Percentiles rank a stretch among this genome's conserved stretches.
These are phyloP conservation scores for Lotus japonicus DNA, from an alignment of 306 rosid genomes.

Conservation along the genomic window DNA sequence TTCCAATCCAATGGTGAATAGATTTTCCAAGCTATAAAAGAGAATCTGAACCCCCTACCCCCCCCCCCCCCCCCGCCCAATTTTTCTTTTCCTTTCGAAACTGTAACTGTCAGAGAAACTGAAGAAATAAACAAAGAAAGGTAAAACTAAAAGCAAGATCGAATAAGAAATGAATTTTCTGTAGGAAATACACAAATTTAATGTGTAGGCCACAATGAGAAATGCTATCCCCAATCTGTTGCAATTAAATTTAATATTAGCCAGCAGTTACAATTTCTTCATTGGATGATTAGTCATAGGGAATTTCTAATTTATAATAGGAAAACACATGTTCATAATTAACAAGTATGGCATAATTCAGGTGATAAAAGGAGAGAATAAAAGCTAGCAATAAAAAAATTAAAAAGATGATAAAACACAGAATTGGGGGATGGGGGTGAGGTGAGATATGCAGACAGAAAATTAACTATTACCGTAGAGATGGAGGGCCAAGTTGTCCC, in stretches of 20 bases:
- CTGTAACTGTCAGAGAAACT: background rate
- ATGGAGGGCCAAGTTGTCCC: slow-evolving; percentile 94
- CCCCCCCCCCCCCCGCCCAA: background rate
- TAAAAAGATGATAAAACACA: background rate
- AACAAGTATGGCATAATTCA: background rate
- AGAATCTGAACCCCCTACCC: background rate
- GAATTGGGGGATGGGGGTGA: background rate
- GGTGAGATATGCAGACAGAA: background rate
- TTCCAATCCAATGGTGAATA: background rate
- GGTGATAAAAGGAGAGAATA: background rate
- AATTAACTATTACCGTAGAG: slow-evolving; percentile 69
- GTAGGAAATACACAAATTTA: too few species aligned
- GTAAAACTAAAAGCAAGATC: background rate
- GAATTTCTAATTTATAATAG: background rate
- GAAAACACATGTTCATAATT: background rate
- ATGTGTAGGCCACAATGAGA: background rate
- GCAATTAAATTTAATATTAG: background rate
- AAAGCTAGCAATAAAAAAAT: background rate
- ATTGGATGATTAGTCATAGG: background rate
- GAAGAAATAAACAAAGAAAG: background rate
- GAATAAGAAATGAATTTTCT: background rate
- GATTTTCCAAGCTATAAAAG: background rate
- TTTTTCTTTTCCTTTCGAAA: background rate
- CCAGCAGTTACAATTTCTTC: background rate
- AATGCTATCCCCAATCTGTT: background rate